Percentiles rank a stretch among this genome's conserved stretches.
Conservation (phyloP, 257 asterid genomes). For the Solanum lycopersicoides region DNA sequence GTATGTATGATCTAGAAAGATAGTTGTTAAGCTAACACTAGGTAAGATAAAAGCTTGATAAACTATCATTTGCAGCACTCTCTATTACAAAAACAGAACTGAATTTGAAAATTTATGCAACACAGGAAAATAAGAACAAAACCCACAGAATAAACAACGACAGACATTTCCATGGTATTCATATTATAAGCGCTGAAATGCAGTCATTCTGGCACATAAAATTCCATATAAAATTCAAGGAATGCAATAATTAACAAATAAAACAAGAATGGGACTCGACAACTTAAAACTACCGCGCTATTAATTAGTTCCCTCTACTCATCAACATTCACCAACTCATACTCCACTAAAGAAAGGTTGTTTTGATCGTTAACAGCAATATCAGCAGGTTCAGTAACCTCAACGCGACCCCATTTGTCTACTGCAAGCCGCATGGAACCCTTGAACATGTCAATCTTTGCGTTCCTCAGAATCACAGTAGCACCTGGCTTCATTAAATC, state of each 20-base stretch:
- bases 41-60: neutral
- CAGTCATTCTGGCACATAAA: neutral
- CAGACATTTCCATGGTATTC: neutral
- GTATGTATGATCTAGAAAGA: neutral
- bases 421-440: conserved; percentile 2
- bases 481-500: neutral
- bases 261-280: neutral
- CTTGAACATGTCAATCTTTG: neutral
- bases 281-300: neutral
- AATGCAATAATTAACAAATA: neutral
- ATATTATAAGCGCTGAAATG: neutral
- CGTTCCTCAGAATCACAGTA: neutral
- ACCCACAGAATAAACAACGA: neutral
- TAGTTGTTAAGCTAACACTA: neutral
- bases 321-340: neutral
- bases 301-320: neutral
- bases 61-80: neutral
- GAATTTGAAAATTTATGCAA: neutral
- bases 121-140: neutral
- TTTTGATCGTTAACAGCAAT: neutral
- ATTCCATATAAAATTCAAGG: neutral
- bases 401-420: neutral
- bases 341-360: neutral
- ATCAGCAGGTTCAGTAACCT: neutral
- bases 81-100: neutral